These are phyloP conservation scores for Arxiozyma bovina DNA, from an alignment of 1,139 yeast species.

Conservation along the genomic window DNA sequence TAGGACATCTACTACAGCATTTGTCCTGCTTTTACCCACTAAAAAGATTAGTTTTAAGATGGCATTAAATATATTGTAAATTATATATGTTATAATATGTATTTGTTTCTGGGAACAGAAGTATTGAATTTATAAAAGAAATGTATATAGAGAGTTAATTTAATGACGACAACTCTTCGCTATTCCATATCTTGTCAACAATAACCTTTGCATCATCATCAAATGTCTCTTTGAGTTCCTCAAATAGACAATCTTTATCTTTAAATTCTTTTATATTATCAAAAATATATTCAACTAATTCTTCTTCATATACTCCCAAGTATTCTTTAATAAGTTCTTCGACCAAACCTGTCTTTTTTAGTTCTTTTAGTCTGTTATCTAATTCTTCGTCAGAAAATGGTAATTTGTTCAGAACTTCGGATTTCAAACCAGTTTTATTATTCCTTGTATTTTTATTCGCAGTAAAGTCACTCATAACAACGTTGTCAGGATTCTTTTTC, in stretches of 20 bases:
- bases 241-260: slow-evolving; percentile 16
- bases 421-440: background rate
- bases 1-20: slow-evolving; percentile 20
- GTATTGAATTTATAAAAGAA: background rate
- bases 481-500: background rate
- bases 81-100: background rate
- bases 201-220: slow-evolving; percentile 28
- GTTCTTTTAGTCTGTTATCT: slow-evolving; percentile 8
- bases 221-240: slow-evolving; percentile 28
- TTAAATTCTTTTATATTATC: slow-evolving; percentile 24
- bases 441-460: background rate
- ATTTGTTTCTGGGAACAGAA: background rate
- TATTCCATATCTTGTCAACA: slow-evolving; percentile 23
- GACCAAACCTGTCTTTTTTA: slow-evolving; percentile 17
- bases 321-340: slow-evolving; percentile 28
- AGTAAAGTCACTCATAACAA: background rate
- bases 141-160: background rate
- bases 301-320: slow-evolving; percentile 29
- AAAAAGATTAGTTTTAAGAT: background rate
- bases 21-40: slow-evolving; percentile 10
- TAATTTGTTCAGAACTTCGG: slow-evolving; percentile 2
- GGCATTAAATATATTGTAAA: background rate
- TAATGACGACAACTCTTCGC: slow-evolving; percentile 5
- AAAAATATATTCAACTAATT: slow-evolving; percentile 27
- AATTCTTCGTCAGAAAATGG: slow-evolving; percentile 15